These are phyloP conservation scores for Metarhizium brunneum DNA, from an alignment of 2,329 filamentous ascomycete genomes.

Conservation along the genomic window DNA sequence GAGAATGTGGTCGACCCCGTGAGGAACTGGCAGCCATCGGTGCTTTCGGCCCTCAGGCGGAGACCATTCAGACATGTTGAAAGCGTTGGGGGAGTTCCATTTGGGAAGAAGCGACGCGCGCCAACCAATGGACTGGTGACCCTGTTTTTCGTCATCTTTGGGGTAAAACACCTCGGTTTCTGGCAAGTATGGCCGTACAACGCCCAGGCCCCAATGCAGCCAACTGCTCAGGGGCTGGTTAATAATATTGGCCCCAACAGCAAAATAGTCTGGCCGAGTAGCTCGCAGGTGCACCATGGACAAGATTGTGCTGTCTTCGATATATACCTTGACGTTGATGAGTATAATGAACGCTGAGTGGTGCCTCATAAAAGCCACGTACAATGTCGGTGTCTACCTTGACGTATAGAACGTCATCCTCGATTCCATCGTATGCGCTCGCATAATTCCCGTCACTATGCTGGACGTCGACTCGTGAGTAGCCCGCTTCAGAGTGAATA, in stretches of 20 bases:
- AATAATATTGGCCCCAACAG: constrained; percentile 36
- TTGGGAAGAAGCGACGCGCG: constrained; percentile 27
- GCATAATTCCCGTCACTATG: constrained; percentile 23
- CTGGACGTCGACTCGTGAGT: constrained; percentile 21
- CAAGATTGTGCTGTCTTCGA: constrained; percentile 33
- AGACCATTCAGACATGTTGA: constrained; percentile 21
- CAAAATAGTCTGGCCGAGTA: constrained; percentile 38
- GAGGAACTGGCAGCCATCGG: constrained; percentile 38
- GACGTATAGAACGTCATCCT: constrained; percentile 34
- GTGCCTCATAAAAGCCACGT: constrained; percentile 11
- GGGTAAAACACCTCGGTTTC: constrained; percentile 18
- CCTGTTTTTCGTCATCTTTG: constrained; percentile 13
- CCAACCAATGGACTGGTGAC: constrained; percentile 21
- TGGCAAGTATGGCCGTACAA: constrained; percentile 43
- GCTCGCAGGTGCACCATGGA: constrained; percentile 39
- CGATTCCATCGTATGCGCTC: constrained; percentile 32
- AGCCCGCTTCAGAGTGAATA: constrained; percentile 24
- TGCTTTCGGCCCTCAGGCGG: constrained; percentile 31
- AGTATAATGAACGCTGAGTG: not conserved
- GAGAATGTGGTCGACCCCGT: constrained; percentile 23
- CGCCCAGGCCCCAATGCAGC: constrained; percentile 44
- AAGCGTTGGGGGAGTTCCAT: constrained; percentile 21
- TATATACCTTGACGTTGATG: constrained; percentile 14
- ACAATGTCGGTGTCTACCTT: constrained; percentile 31
- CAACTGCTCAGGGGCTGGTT: constrained; percentile 45